A percentile compares a stretch with the other conserved stretches of the same genome.
Evolutionary conservation across 352 stramenopile genomes (phyloP).

Genomic region (Phytopythium litorale): DNA sequence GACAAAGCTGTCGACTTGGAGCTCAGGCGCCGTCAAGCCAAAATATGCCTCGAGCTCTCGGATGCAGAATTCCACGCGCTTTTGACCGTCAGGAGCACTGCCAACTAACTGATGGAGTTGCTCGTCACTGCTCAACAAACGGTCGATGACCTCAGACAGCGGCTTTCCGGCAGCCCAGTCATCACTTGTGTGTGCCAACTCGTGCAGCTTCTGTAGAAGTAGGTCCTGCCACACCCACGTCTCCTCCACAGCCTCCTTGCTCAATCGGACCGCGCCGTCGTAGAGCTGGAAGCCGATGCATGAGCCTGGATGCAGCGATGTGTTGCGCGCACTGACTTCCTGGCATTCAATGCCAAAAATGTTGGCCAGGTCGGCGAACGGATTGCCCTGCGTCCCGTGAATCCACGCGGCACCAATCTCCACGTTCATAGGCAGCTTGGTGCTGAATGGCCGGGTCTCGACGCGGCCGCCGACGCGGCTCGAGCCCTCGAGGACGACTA

Average conservation of each 20-base stretch:
- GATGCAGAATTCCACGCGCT: constrained; percentile 25
- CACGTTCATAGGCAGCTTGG: constrained; percentile 34
- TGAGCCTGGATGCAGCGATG: constrained; percentile 53
- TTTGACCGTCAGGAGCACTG: constrained; percentile 7
- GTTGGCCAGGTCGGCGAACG: constrained; percentile 31
- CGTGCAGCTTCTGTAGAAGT: constrained; percentile 41
- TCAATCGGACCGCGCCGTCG: constrained; percentile 23
- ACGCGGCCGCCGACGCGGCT: constrained; percentile 50
- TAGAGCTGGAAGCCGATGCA: constrained; percentile 45
- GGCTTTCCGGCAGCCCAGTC: constrained; percentile 12
- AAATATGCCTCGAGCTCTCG: constrained; percentile 52
- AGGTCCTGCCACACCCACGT: constrained; percentile 42
- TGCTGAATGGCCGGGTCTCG: constrained; percentile 45
- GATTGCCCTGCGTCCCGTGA: constrained; percentile 41
- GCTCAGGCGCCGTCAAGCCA: constrained; percentile 20
- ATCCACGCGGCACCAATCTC: constrained; percentile 64
- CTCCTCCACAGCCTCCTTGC: constrained; percentile 23
- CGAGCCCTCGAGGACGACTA: constrained; percentile 48
- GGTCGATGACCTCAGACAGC: constrained; percentile 32
- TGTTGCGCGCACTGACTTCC: constrained; percentile 50
- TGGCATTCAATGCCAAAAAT: constrained; percentile 44
- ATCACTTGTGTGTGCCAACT: constrained; percentile 20
- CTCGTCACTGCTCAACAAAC: constrained; percentile 19
- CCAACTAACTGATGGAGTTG: constrained; percentile 9
- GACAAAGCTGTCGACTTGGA: constrained; percentile 27